These are phyloP conservation scores for Echeveria elegans DNA, from an alignment of 164 flowering plant species.

Conservation along the genomic window DNA sequence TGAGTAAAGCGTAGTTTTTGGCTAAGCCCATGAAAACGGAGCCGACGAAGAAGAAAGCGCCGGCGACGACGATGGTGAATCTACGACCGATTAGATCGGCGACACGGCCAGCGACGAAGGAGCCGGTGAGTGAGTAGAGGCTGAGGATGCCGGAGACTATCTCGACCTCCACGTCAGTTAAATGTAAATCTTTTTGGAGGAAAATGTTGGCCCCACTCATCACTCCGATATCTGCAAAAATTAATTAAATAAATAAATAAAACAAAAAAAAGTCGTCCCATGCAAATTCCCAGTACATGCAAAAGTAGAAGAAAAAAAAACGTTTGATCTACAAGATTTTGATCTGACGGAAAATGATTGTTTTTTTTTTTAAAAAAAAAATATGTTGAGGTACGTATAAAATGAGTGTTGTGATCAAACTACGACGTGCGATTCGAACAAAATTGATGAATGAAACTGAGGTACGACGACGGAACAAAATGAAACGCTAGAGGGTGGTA, in stretches of 20 bases:
- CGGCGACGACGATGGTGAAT: neutral
- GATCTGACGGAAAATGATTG: too few relatives aligned
- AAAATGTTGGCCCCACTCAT: slow-evolving; percentile 42
- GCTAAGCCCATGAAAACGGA: slow-evolving; percentile 31
- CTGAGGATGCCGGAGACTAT: slow-evolving; percentile 23
- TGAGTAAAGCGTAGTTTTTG: slow-evolving; percentile 19
- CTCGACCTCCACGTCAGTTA: slow-evolving; percentile 33
- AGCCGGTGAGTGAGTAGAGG: slow-evolving; percentile 3
- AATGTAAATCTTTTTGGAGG: slow-evolving; percentile 27
- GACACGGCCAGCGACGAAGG: neutral
- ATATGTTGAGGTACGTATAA: too few relatives aligned
- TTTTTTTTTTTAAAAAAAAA: too few relatives aligned
- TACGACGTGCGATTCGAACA: too few relatives aligned
- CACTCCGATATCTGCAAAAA: slow-evolving; percentile 32
- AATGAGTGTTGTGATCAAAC: too few relatives aligned
- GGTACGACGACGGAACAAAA: too few relatives aligned
- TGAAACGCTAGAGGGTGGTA: neutral
- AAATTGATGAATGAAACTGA: too few relatives aligned
- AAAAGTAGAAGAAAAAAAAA: neutral
- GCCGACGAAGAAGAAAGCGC: slow-evolving; percentile 24
- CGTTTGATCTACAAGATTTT: too few relatives aligned
- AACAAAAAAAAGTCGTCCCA: too few relatives aligned
- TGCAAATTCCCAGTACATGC: neutral
- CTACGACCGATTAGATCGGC: neutral
- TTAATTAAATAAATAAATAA: neutral